Evolutionary conservation across 2,329 filamentous ascomycete genomes (phyloP), one percentile per base, ranked within the genome.

Genomic region (Botryotinia narcissicola): DNA sequence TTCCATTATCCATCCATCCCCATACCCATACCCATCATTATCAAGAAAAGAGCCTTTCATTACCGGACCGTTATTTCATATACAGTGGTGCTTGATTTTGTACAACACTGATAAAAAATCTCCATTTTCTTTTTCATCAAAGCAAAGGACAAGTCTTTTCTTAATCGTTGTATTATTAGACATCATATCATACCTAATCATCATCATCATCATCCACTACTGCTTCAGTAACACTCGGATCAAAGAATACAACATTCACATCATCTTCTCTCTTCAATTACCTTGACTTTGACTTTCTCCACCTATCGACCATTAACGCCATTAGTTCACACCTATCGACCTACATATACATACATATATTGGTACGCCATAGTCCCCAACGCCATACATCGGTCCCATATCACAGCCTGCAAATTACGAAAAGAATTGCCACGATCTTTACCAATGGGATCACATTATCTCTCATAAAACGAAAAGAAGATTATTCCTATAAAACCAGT

Each of bases 261-360:
- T 7, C 61, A 42, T 63, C 37, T n/a, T 46, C 44, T 44, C 40
- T 25, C 12, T 46, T 46, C 61, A n/a, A 14, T 7, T 20, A 29
- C 29, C 16, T 57, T 22, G 6, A 57, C 18, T 57, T 57, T 22
- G 6, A 57, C 18, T 57, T 57, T 42, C 37, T 29, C 35, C 35
- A 54, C 46, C 64, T 54, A n/a, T 46, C 48, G 18, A 57, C 48
- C 48, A 14, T 57, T 57, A 14, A 32, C 51, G 16, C 51, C 25
- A 29, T 37, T 29, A 35, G 10, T 29, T 40, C 63, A 20, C 4
- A 29, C n/a, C 40, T 9, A 18, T 29, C n/a, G 18, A 37, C 42
- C 18, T 64, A 35, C 62, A 29, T 40, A 7, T 44, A 64, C 62
- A 48, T 64, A 67, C 64, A 68, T 57, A 67, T 67, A 57, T 69